Evolutionary conservation across 2,329 filamentous ascomycete genomes (phyloP).

Genomic region (Sporothrix variecibatus): DNA sequence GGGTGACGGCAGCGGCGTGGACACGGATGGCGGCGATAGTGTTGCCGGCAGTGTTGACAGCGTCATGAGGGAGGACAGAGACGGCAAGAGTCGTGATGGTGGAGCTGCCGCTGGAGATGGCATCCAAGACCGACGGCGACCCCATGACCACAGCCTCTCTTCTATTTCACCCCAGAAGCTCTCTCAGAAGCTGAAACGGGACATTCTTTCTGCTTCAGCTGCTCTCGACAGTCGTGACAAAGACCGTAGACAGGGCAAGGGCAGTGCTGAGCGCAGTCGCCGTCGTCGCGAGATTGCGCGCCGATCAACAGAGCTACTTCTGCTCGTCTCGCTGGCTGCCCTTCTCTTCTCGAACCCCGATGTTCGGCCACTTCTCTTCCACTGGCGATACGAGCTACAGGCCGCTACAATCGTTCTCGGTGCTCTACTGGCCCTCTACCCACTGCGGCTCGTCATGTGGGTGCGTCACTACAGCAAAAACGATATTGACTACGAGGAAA

Average conservation of each 20-base stretch:
- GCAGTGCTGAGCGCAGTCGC: conserved; percentile 41
- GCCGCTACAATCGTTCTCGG: conserved; percentile 42
- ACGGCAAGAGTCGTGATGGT: conserved; percentile 31
- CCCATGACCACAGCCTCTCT: conserved; percentile 31
- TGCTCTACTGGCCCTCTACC: conserved; percentile 56
- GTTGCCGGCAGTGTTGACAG: conserved; percentile 17
- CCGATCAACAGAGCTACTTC: conserved; percentile 53
- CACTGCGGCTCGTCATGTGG: conserved; percentile 53
- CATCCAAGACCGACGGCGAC: neutral
- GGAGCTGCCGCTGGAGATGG: neutral
- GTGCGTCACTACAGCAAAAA: neutral
- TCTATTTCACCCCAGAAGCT: conserved; percentile 29
- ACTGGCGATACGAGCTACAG: conserved; percentile 52
- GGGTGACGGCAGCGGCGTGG: neutral
- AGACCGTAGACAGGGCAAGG: conserved; percentile 34
- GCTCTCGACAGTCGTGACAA: conserved; percentile 24
- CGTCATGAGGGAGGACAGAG: conserved; percentile 41
- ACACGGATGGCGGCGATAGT: conserved; percentile 14
- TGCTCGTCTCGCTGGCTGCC: conserved; percentile 52
- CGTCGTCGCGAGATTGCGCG: conserved; percentile 55
- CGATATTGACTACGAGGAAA: conserved; percentile 17
- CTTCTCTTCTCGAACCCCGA: conserved; percentile 51
- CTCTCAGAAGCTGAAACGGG: conserved; percentile 32
- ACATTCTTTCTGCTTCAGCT: neutral
- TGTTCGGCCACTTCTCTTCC: conserved; percentile 48